Conservation (phyloP, 306 rosid genomes). For the Vachellia pachyceras region DNA sequence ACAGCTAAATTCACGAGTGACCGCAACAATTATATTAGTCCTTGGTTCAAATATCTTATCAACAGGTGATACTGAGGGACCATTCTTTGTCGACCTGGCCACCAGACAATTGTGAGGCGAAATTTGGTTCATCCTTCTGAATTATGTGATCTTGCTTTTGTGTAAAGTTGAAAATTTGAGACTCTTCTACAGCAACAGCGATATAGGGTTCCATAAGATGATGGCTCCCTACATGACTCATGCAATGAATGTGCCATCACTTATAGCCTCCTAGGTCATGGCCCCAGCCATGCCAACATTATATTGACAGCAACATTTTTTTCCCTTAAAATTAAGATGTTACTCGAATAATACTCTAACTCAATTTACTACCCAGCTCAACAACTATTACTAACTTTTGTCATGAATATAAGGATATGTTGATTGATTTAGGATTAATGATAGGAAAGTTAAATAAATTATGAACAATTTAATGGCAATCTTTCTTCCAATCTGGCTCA, state of each 20-base stretch:
- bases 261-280: slow-evolving; percentile 42
- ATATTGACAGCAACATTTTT: slow-evolving; percentile 21
- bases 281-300: slow-evolving; percentile 24
- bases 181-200: neutral
- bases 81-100: slow-evolving; percentile 26
- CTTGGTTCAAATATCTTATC: slow-evolving; percentile 32
- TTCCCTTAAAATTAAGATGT: neutral
- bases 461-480: neutral
- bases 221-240: slow-evolving; percentile 41
- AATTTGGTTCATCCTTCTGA: slow-evolving; percentile 15
- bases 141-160: neutral
- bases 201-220: slow-evolving; percentile 42
- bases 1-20: slow-evolving; percentile 31
- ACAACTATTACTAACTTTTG: neutral
- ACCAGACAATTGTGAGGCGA: slow-evolving; percentile 23
- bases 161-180: neutral
- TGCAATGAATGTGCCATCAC: slow-evolving; percentile 41
- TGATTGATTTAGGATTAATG: too few species aligned
- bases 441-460: neutral
- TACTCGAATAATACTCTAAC: neutral
- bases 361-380: neutral
- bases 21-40: slow-evolving; percentile 11
- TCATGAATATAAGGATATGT: too few species aligned
- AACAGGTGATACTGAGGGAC: slow-evolving; percentile 29
- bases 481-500: neutral